These are phyloP conservation scores for Orbilia oligospora DNA, from an alignment of 2,329 filamentous ascomycete genomes.

Conservation along the genomic window DNA sequence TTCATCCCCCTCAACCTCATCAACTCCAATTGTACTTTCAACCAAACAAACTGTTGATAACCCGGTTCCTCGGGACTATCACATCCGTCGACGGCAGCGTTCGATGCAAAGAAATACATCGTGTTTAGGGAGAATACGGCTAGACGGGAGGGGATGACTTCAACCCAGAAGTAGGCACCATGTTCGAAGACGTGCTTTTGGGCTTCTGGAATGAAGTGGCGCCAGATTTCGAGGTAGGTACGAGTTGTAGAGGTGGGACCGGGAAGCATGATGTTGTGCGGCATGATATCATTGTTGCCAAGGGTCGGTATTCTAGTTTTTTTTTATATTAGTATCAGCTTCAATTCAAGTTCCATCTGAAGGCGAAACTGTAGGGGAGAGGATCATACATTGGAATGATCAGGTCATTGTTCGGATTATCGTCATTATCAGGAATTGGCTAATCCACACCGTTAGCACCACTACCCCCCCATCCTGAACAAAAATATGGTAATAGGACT, in stretches of 20 bases:
- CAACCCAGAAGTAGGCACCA: slow-evolving; percentile 94
- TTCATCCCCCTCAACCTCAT: slow-evolving; percentile 89
- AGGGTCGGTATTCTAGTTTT: slow-evolving; percentile 91
- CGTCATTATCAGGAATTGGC: slow-evolving; percentile 66
- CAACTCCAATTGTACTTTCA: slow-evolving; percentile 87
- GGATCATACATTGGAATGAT: slow-evolving; percentile 76
- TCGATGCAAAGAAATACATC: slow-evolving; percentile 94
- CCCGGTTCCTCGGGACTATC: slow-evolving; percentile 83
- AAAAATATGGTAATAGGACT: background rate
- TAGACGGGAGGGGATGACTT: slow-evolving; percentile 86
- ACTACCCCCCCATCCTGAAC: background rate
- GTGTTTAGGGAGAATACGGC: slow-evolving; percentile 96
- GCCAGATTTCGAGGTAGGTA: slow-evolving; percentile 84
- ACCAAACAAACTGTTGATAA: slow-evolving; percentile 95
- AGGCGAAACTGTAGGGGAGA: background rate
- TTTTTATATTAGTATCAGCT: background rate
- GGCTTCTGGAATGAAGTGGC: slow-evolving; percentile 87
- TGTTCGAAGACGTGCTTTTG: slow-evolving; percentile 91
- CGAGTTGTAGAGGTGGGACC: slow-evolving; percentile 91
- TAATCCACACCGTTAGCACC: slow-evolving; percentile 37
- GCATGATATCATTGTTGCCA: slow-evolving; percentile 97
- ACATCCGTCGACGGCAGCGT: slow-evolving; percentile 94
- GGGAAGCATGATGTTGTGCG: slow-evolving; percentile 90
- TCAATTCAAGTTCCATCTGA: background rate
- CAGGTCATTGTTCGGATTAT: slow-evolving; percentile 73